phyloP scores from a whole-genome alignment of 306 rosid genomes.

The Albizia julibrissin region DNA sequence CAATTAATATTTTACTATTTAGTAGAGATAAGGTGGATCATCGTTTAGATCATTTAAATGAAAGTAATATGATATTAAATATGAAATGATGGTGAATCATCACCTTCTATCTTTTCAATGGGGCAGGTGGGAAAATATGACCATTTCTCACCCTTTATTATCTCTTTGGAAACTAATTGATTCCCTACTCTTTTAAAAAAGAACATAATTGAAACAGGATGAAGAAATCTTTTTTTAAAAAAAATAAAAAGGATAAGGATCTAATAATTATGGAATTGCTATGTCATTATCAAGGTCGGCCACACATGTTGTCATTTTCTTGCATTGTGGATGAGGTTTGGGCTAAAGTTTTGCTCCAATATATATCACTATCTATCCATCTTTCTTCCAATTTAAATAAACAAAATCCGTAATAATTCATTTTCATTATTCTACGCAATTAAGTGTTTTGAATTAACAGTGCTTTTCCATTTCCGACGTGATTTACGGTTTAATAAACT shows the following conservation, averaged over 20 bases:
- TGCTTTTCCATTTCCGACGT: too few species aligned
- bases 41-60: neutral
- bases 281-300: slow-evolving; percentile 19
- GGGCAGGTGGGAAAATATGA: neutral
- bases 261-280: neutral
- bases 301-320: neutral
- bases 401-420: neutral
- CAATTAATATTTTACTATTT: neutral
- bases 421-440: neutral
- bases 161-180: neutral
- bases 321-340: neutral
- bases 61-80: neutral
- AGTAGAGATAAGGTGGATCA: neutral
- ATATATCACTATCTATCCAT: neutral
- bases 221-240: neutral
- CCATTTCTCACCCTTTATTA: neutral
- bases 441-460: too few species aligned
- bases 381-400: neutral
- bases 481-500: too few species aligned
- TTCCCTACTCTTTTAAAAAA: neutral
- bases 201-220: neutral
- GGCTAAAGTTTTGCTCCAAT: neutral
- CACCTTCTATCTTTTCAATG: neutral
- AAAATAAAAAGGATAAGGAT: neutral
- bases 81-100: neutral